These are phyloP conservation scores for Moringa oleifera DNA, from an alignment of 345 rosid species.

Conservation along the genomic window DNA sequence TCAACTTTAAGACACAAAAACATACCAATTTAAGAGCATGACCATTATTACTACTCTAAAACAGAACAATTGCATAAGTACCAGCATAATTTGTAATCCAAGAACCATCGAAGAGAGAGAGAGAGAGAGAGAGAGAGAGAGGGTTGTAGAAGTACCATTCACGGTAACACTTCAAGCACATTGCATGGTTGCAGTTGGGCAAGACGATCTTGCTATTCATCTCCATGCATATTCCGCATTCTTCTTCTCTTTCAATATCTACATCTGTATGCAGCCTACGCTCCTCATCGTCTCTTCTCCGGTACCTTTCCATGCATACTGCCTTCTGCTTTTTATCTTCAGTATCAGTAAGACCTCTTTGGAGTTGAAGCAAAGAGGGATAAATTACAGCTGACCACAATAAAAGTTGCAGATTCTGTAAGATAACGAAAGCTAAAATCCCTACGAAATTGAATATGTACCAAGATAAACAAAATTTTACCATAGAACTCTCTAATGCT, in stretches of 20 bases:
- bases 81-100: background rate
- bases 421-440: background rate
- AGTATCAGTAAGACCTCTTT: conserved; percentile 47
- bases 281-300: conserved; percentile 47
- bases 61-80: background rate
- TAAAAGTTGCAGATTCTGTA: conserved; percentile 7
- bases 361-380: conserved; percentile 61
- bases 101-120: background rate
- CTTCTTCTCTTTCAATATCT: conserved; percentile 61
- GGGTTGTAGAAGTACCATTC: conserved; percentile 37
- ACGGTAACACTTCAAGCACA: conserved; percentile 64
- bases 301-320: conserved; percentile 48
- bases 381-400: conserved; percentile 49
- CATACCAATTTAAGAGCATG: no score
- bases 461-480: conserved; percentile 9
- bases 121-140: no score
- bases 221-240: conserved; percentile 78
- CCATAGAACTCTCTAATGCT: conserved; percentile 68
- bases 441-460: background rate
- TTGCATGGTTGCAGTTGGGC: conserved; percentile 58
- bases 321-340: conserved; percentile 57
- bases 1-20: no score
- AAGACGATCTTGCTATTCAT: conserved; percentile 48
- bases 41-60: background rate
- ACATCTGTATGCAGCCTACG: conserved; percentile 20